Evolutionary conservation across 768 basidiomycete species (phyloP).

Genomic region (Podaxis sp.): DNA sequence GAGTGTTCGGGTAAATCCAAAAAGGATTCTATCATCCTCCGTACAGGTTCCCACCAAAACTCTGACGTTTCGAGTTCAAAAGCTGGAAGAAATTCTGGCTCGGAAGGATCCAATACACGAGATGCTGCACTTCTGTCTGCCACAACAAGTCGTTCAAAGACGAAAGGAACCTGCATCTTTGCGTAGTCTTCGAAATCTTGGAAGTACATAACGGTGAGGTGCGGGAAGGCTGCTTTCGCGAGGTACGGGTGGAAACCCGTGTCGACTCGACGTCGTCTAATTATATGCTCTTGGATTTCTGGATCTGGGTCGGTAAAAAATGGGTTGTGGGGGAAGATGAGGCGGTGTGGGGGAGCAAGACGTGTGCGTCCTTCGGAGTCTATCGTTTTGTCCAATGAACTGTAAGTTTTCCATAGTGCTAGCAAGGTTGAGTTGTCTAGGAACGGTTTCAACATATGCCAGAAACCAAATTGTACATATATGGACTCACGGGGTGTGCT

Average conservation of each 20-base stretch:
- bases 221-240: conserved; percentile 74
- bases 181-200: conserved; percentile 81
- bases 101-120: conserved; percentile 24
- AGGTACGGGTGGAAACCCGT: conserved; percentile 73
- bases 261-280: conserved; percentile 46
- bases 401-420: conserved; percentile 77
- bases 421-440: conserved; percentile 72
- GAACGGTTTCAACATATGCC: conserved; percentile 15
- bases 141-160: conserved; percentile 75
- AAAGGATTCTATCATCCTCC: conserved; percentile 41
- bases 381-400: conserved; percentile 53
- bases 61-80: conserved; percentile 45
- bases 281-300: conserved; percentile 33
- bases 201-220: conserved; percentile 60
- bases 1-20: conserved; percentile 29
- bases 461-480: conserved; percentile 6
- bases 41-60: conserved; percentile 71
- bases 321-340: conserved; percentile 71
- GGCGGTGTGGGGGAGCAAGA: conserved; percentile 67
- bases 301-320: conserved; percentile 53
- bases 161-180: conserved; percentile 64
- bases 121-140: conserved; percentile 71
- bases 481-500: conserved; percentile 42
- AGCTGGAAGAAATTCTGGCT: conserved; percentile 44
- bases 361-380: conserved; percentile 44